A percentile compares a stretch with the other conserved stretches of the same genome.
phyloP scores from a whole-genome alignment of 2,329 filamentous ascomycete genomes.

The Epichloe bromicola region DNA sequence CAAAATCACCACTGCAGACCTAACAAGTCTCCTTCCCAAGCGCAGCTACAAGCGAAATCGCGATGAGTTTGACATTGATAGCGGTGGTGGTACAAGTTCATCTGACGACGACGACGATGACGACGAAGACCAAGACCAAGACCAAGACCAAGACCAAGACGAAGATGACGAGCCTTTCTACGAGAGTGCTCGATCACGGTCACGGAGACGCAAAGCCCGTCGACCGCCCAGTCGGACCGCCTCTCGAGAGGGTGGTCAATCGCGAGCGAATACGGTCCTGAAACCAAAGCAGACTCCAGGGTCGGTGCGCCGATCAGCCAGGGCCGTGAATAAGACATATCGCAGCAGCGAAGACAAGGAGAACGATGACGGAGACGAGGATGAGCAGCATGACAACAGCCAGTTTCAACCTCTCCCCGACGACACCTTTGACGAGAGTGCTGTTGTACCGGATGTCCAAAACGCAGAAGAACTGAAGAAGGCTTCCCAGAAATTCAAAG shows the following conservation, averaged over 20 bases:
- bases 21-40: constrained; percentile 41
- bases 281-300: constrained; percentile 13
- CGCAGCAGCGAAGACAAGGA: constrained; percentile 45
- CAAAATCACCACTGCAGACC: constrained; percentile 39
- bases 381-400: constrained; percentile 21
- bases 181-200: constrained; percentile 22
- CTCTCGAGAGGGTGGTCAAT: neutral
- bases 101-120: constrained; percentile 40
- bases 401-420: constrained; percentile 32
- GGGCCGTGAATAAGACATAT: constrained; percentile 31
- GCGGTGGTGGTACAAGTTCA: constrained; percentile 35
- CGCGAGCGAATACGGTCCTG: constrained; percentile 8
- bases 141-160: constrained; percentile 33
- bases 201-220: constrained; percentile 18
- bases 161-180: constrained; percentile 43
- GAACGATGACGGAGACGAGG: constrained; percentile 30
- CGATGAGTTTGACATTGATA: constrained; percentile 28
- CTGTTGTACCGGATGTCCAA: constrained; percentile 20
- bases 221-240: constrained; percentile 16
- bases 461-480: constrained; percentile 42
- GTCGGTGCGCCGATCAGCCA: constrained; percentile 12
- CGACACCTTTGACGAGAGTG: constrained; percentile 26
- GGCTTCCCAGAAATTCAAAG: constrained; percentile 50
- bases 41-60: constrained; percentile 30
- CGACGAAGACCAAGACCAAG: constrained; percentile 29